Evolutionary conservation across 2,329 filamentous ascomycete species (phyloP).

Genomic region (Pezicula neosporulosa): DNA sequence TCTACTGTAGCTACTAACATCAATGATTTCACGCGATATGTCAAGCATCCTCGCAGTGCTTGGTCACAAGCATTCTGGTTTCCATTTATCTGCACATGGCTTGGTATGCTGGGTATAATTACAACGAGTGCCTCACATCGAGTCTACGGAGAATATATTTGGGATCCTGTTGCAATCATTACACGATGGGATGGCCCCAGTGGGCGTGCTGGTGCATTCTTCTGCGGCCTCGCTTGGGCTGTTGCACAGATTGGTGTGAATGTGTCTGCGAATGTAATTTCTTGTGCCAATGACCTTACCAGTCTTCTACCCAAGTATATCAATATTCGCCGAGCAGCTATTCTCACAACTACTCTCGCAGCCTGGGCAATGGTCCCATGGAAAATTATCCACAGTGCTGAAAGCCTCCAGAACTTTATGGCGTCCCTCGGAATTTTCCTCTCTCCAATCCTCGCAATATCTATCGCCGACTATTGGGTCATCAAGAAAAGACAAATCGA

Average conservation of each 20-base stretch:
- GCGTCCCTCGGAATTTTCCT: conserved; percentile 32
- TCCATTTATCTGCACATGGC: conserved; percentile 20
- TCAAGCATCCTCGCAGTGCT: conserved; percentile 16
- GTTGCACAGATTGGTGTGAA: conserved; percentile 33
- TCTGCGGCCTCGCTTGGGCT: conserved; percentile 25
- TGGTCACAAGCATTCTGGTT: conserved; percentile 25
- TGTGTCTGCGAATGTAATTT: conserved; percentile 35
- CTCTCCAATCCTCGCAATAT: conserved; percentile 33
- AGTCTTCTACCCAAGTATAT: conserved; percentile 46
- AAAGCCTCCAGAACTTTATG: conserved; percentile 29
- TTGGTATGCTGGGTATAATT: conserved; percentile 27
- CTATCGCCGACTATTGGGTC: conserved; percentile 31
- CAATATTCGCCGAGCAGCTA: conserved; percentile 43
- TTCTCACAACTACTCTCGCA: conserved; percentile 36
- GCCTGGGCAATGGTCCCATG: conserved; percentile 42
- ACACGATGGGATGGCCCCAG: conserved; percentile 20
- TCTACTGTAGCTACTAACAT: conserved; percentile 21
- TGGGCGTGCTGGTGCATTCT: conserved; percentile 27
- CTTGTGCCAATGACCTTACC: conserved; percentile 34
- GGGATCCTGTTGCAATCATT: conserved; percentile 25
- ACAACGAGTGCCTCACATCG: conserved; percentile 25
- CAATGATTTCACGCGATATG: conserved; percentile 27
- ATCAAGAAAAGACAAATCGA: conserved; percentile 29
- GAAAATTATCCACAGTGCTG: conserved; percentile 38
- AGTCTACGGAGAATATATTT: conserved; percentile 27